These are phyloP conservation scores for Rostrohypoxylon terebratum DNA, from an alignment of 495 filamentous ascomycete species.

Conservation along the genomic window DNA sequence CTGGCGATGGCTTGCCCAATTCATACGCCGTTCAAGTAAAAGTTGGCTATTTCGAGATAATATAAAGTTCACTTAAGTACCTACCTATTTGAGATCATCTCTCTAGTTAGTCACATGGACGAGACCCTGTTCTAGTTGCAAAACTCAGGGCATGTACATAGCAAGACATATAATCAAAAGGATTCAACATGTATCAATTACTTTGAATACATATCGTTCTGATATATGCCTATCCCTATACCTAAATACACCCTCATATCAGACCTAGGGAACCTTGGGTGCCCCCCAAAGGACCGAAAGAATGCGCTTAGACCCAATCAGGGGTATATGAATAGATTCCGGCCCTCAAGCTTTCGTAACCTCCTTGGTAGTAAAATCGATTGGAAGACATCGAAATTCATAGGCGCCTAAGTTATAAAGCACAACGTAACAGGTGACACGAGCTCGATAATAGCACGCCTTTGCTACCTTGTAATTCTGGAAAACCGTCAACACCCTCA, in stretches of 20 bases:
- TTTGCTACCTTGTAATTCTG: conserved; percentile 17
- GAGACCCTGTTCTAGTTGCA: too few species aligned
- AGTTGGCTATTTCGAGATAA: too few species aligned
- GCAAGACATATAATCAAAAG: too few species aligned
- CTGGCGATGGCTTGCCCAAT: too few species aligned
- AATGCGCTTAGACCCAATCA: background rate
- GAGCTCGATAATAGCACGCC: conserved; percentile 8
- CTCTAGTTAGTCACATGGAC: too few species aligned
- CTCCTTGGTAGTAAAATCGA: background rate
- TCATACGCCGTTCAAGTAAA: too few species aligned
- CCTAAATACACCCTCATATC: conserved; percentile 3
- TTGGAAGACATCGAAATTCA: conserved; percentile 1
- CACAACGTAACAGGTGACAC: background rate
- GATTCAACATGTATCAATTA: background rate
- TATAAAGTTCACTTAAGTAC: too few species aligned
- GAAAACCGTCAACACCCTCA: conserved; percentile 12
- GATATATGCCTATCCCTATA: conserved; percentile 11
- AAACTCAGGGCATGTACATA: background rate
- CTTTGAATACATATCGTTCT: conserved; percentile 5
- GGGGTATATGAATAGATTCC: background rate
- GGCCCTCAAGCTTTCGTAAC: background rate
- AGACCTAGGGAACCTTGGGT: background rate
- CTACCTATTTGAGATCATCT: too few species aligned
- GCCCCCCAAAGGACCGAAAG: background rate
- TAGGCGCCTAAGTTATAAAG: background rate